A percentile compares a stretch with the other conserved stretches of the same genome.
These are phyloP conservation scores for Pseudogymnoascus sp. DNA, from an alignment of 2,329 filamentous ascomycete genomes.

Conservation along the genomic window DNA sequence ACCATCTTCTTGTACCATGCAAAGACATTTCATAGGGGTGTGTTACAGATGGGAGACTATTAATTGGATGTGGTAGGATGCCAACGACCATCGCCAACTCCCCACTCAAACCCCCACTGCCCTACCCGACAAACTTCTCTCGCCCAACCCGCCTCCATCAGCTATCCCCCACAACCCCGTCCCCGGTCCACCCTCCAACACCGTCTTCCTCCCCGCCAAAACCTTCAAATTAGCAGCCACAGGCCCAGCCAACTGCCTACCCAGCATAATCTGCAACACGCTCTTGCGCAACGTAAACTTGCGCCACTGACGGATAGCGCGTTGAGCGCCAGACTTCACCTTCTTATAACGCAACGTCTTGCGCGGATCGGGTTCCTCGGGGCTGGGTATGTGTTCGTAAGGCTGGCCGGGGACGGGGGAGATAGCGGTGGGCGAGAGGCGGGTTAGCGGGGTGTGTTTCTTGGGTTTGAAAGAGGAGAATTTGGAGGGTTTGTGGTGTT, in stretches of 20 bases:
- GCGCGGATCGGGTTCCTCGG: neutral
- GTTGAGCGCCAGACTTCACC: neutral
- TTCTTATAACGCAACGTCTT: neutral
- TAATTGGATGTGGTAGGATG: neutral
- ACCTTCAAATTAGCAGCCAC: constrained; percentile 8
- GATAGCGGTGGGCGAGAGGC: neutral
- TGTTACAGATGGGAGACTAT: neutral
- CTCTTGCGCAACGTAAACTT: constrained; percentile 17
- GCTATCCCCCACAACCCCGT: neutral
- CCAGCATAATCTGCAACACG: constrained; percentile 21
- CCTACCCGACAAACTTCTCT: neutral
- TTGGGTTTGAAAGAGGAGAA: neutral
- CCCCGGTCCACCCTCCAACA: neutral
- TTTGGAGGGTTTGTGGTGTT: neutral
- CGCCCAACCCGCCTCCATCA: neutral
- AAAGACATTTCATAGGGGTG: neutral
- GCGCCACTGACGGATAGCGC: constrained; percentile 15
- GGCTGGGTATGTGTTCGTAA: neutral
- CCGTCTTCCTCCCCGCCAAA: neutral
- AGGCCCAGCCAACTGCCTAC: constrained; percentile 23
- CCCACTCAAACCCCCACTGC: neutral
- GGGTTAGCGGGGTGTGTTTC: neutral
- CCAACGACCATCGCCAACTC: neutral
- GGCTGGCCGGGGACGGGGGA: neutral
- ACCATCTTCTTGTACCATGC: neutral